Base-by-base conservation (phyloP, 768 basidiomycete genomes). In the Kondoa malvinella region DNA sequence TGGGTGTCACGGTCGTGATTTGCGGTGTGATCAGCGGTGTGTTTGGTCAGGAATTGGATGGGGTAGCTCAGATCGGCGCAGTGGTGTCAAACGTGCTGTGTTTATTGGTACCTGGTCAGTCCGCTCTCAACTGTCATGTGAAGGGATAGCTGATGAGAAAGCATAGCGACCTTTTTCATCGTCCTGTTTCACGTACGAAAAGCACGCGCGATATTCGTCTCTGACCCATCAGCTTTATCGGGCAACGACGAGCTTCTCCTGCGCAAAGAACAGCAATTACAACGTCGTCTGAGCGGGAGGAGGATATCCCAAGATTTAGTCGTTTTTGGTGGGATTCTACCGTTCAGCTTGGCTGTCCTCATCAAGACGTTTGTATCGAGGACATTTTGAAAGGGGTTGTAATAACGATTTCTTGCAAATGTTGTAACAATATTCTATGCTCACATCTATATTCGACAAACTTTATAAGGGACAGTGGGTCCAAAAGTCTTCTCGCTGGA, bases 181-280 rank as follows among this genome's bases (percentile, higher is more conserved):
- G 81, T 82, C 30, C 84, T 85, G 2, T 91, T 94, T 78, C 85
- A 89, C 74, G 86, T 95, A 78, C 84, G 85, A 68, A 84, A 85
- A 1, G 92, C 92, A 1, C 80, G 92, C 1, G 80, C 88, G 0
- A 95, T 95, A 74, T 81, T 94, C 66, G 82, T 91, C 40, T 65
- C 86, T 85, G n/a, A 78, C 80, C 17, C 80, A 75, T 56, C 79
- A 79, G 60, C 73, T 16, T 72, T 77, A 2, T 74, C 76, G 30
- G 73, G 73, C 17, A 71, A 70, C 30, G 80, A 81, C 71, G 64
- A 74, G 0, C 83, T 96, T 26, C 78, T 96, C 33, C 84, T 87
- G 72, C 81, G 87, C 69, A 96, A 96, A 78, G 92, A 96, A 77
- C 80, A 84, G 59, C 84, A 85, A 56, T 78, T 96, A 68, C 92